Percentiles rank a stretch among this genome's conserved stretches.
Conservation (phyloP, 176 grass and related monocot genomes). For the Olyra latifolia region DNA sequence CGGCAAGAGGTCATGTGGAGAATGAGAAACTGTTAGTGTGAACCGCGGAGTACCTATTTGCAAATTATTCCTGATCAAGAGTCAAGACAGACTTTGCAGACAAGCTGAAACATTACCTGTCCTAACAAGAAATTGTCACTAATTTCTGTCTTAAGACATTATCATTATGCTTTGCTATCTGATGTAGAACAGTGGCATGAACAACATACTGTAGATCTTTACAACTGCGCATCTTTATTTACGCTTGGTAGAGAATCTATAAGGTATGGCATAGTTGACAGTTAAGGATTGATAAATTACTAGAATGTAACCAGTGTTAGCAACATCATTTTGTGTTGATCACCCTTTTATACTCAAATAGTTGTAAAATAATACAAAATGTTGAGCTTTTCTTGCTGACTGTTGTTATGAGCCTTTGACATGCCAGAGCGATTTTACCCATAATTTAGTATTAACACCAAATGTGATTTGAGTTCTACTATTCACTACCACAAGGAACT, state of each 20-base stretch:
- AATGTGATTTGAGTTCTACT: neutral
- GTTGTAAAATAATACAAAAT: neutral
- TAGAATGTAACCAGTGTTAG: neutral
- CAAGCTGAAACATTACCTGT: neutral
- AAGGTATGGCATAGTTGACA: neutral
- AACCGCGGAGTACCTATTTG: neutral
- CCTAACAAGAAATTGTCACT: neutral
- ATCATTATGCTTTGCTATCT: neutral
- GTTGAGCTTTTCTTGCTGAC: slow-evolving; percentile 1
- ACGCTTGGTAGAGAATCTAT: neutral
- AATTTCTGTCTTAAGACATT: neutral
- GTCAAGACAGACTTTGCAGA: neutral
- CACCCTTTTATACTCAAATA: neutral
- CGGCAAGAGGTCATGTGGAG: neutral
- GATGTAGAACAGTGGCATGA: neutral
- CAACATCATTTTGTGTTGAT: neutral
- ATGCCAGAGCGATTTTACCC: neutral
- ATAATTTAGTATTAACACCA: neutral
- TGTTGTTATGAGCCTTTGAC: neutral
- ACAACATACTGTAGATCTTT: neutral
- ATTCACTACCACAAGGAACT: neutral
- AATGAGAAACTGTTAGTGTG: neutral
- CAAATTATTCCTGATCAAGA: neutral
- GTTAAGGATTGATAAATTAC: neutral
- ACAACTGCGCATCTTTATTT: neutral